Percentiles rank a stretch among this genome's conserved stretches.
phyloP scores from a whole-genome alignment of 176 grass and related monocot genomes.

The Raddia distichophylla region DNA sequence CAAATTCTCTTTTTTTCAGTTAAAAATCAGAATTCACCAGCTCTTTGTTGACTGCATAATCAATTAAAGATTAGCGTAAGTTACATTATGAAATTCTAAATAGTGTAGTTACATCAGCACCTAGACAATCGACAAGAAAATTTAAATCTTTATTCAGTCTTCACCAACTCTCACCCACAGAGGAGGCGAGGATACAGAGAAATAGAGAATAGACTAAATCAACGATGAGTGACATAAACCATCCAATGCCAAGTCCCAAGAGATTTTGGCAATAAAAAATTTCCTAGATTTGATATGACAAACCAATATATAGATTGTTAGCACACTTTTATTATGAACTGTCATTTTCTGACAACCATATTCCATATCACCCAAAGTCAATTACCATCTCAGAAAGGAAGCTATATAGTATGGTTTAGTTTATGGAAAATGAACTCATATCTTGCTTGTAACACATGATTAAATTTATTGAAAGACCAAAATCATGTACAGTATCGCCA shows the following conservation, averaged over 20 bases:
- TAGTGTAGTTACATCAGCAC: neutral
- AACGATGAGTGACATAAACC: neutral
- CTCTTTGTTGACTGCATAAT: constrained; percentile 12
- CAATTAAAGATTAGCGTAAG: neutral
- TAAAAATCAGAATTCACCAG: neutral
- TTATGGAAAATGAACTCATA: neutral
- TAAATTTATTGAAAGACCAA: neutral
- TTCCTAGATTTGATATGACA: constrained; percentile 21
- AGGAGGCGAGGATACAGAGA: neutral
- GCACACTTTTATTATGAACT: neutral
- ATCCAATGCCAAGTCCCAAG: neutral
- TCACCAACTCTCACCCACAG: neutral
- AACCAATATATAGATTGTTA: neutral
- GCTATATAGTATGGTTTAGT: neutral
- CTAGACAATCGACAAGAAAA: neutral
- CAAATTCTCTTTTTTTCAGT: neutral
- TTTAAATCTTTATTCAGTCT: neutral
- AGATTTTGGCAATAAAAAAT: neutral
- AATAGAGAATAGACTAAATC: constrained; percentile 18
- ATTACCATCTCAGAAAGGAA: neutral
- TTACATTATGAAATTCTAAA: neutral
- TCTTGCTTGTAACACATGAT: neutral
- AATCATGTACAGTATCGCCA: neutral
- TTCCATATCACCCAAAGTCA: neutral
- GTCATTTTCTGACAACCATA: constrained; percentile 6